Conservation (phyloP, 805 yeast genomes). For the Suhomyces sp. region DNA sequence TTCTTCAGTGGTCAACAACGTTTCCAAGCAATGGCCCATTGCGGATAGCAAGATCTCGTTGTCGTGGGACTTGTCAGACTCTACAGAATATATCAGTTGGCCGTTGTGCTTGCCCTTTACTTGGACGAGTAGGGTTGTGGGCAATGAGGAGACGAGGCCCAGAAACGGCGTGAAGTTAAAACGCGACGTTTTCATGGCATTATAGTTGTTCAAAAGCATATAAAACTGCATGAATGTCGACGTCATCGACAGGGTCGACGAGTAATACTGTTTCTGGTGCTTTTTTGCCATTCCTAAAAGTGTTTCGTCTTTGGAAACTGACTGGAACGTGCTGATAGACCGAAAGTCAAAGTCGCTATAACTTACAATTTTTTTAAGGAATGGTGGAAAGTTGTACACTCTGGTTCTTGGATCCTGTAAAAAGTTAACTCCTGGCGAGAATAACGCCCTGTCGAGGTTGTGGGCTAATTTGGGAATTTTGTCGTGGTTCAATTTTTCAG, state of each 20-base stretch:
- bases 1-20: conserved; percentile 61
- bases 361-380: conserved; percentile 56
- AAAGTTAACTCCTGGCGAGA: conserved; percentile 79
- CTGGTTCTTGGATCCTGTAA: conserved; percentile 75
- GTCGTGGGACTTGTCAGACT: conserved; percentile 65
- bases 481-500: conserved; percentile 17
- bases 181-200: conserved; percentile 16
- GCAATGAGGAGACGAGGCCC: conserved; percentile 13
- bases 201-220: conserved; percentile 52
- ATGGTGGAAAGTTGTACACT: conserved; percentile 65
- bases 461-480: conserved; percentile 60
- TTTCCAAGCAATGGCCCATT: conserved; percentile 79
- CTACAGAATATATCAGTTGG: conserved; percentile 54
- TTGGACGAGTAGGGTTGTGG: conserved; percentile 58
- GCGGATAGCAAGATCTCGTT: conserved; percentile 65
- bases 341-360: conserved; percentile 66
- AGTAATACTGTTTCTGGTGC: conserved; percentile 46
- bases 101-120: conserved; percentile 37
- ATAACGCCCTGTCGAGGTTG: conserved; percentile 66
- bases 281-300: conserved; percentile 48
- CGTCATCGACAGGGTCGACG: conserved; percentile 91
- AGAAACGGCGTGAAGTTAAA: conserved; percentile 20
- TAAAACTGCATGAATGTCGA: conserved; percentile 72
- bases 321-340: conserved; percentile 52
- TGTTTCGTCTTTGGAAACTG: conserved; percentile 62